A percentile compares a stretch with the other conserved stretches of the same genome.
phyloP scores from a whole-genome alignment of 352 stramenopile genomes.

The Aphanomyces stellatus region DNA sequence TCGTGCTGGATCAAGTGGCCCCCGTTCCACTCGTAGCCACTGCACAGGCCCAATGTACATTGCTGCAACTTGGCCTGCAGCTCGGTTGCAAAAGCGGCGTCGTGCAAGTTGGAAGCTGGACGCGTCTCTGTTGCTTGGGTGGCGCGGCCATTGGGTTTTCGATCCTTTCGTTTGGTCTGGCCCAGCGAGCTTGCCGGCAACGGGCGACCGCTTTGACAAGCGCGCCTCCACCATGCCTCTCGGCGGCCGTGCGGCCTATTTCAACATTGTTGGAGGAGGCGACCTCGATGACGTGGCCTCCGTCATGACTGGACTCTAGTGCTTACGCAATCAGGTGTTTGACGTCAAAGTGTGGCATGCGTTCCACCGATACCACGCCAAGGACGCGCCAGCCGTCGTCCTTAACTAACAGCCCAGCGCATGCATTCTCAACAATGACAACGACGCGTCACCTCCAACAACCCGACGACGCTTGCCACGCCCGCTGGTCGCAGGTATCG shows the following conservation, averaged over 20 bases:
- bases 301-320: constrained; percentile 6
- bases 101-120: not conserved
- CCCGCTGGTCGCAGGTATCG: not conserved
- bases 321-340: not conserved
- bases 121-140: not conserved
- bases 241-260: not conserved
- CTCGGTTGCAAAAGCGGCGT: not conserved
- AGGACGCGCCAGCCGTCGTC: no score
- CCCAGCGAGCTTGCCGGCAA: no score
- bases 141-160: not conserved
- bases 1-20: not conserved
- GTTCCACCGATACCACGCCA: not conserved
- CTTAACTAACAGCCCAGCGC: no score
- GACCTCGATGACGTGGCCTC: not conserved
- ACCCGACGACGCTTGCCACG: not conserved
- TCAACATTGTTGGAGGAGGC: not conserved
- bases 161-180: not conserved
- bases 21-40: not conserved
- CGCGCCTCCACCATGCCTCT: no score
- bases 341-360: not conserved
- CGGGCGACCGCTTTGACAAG: not conserved
- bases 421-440: not conserved
- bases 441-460: not conserved
- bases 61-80: not conserved
- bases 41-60: not conserved